A percentile compares a stretch with the other conserved stretches of the same genome.
Evolutionary conservation across 352 stramenopile genomes (phyloP).

Genomic region (Albugo laibachii): DNA sequence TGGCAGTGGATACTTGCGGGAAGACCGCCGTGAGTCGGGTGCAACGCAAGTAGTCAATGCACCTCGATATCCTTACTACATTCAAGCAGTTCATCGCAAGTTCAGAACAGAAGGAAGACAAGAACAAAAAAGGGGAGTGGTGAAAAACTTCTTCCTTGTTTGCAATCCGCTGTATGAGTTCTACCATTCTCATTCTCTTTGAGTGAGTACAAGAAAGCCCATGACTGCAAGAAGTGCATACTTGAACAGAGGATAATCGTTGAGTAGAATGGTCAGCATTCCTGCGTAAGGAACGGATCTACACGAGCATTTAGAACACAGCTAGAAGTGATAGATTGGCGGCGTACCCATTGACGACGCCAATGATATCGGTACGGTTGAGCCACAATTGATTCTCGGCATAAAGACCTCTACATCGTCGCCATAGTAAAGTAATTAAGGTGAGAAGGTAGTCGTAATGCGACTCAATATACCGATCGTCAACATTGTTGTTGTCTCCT

Average conservation of each 20-base stretch:
- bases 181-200: constrained; percentile 30
- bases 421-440: neutral
- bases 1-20: too few species aligned
- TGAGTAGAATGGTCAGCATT: constrained; percentile 98
- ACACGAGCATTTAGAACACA: constrained; percentile 1
- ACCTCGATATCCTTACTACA: too few species aligned
- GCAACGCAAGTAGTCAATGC: too few species aligned
- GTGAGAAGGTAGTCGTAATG: neutral
- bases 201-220: constrained; percentile 61
- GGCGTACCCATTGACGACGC: constrained; percentile 30
- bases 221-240: constrained; percentile 59
- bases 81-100: too few species aligned
- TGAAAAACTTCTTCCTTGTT: too few species aligned
- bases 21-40: too few species aligned
- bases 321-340: constrained; percentile 1
- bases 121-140: too few species aligned
- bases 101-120: too few species aligned
- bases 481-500: constrained; percentile 98
- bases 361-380: constrained; percentile 95
- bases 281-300: constrained; percentile 93
- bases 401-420: constrained; percentile 76
- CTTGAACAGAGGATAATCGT: constrained; percentile 98
- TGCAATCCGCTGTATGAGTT: too few species aligned
- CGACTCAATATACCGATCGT: constrained; percentile 70
- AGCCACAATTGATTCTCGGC: constrained; percentile 96